Percentiles rank a stretch among this genome's conserved stretches.
Conservation (phyloP, 495 filamentous ascomycete genomes). For the Penicillium odoratum region DNA sequence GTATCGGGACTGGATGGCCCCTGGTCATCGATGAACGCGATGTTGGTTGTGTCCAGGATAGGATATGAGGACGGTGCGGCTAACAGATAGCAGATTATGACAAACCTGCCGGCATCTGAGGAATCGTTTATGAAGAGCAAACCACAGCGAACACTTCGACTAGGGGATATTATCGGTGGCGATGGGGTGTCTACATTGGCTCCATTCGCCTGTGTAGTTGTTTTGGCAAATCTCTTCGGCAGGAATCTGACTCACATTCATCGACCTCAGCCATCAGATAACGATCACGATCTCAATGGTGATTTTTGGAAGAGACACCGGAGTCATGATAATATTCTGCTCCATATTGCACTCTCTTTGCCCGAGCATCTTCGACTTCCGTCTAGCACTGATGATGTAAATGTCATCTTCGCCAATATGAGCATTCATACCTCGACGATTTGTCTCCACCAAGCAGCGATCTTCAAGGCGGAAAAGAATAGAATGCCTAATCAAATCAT, state of each 20-base stretch:
- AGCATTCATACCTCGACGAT: conserved; percentile 95
- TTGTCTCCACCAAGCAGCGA: conserved; percentile 95
- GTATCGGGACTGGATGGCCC: conserved; percentile 97
- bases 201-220: conserved; percentile 75
- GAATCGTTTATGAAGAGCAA: conserved; percentile 84
- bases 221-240: conserved; percentile 88
- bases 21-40: conserved; percentile 92
- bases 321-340: conserved; percentile 82
- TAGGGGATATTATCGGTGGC: conserved; percentile 72
- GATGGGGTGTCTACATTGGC: conserved; percentile 70
- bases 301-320: conserved; percentile 96
- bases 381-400: conserved; percentile 70
- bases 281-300: conserved; percentile 86
- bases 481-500: conserved; percentile 72
- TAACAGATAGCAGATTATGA: conserved; percentile 59
- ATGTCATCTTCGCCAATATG: conserved; percentile 95
- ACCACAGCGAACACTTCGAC: conserved; percentile 63
- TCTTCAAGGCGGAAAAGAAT: conserved; percentile 95
- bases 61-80: conserved; percentile 12
- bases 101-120: conserved; percentile 80
- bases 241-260: conserved; percentile 94
- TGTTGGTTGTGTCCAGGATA: conserved; percentile 44
- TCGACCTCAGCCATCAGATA: conserved; percentile 78
- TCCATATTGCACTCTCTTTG: conserved; percentile 80
- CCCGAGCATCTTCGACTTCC: conserved; percentile 84